These are phyloP conservation scores for Aspergillus melleus DNA, from an alignment of 2,329 filamentous ascomycete species.

Conservation along the genomic window DNA sequence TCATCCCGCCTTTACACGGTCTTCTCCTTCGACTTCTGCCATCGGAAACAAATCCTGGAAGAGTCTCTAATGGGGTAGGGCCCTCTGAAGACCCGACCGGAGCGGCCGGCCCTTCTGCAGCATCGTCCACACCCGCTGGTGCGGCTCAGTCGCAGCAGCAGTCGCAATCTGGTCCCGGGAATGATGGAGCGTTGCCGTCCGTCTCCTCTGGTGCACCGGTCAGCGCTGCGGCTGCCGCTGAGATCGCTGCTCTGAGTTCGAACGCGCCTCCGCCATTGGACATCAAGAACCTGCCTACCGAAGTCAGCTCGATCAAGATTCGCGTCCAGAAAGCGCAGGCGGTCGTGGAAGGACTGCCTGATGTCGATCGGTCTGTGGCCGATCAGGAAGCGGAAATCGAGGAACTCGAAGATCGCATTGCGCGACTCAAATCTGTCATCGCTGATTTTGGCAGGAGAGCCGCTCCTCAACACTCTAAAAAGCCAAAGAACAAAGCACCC, in stretches of 20 bases:
- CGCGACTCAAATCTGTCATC: constrained; percentile 40
- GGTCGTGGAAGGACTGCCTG: constrained; percentile 44
- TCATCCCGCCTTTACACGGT: constrained; percentile 76
- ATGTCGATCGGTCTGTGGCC: constrained; percentile 43
- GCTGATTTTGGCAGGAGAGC: constrained; percentile 42
- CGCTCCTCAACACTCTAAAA: constrained; percentile 2
- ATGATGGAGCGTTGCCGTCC: constrained; percentile 28
- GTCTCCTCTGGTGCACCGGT: constrained; percentile 32
- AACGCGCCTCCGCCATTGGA: constrained; percentile 51
- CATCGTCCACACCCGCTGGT: constrained; percentile 11
- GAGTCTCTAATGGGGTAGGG: constrained; percentile 33
- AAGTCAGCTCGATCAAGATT: constrained; percentile 76
- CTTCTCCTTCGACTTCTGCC: constrained; percentile 73
- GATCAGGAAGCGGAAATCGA: constrained; percentile 48
- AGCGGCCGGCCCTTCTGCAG: constrained; percentile 22
- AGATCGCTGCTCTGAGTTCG: constrained; percentile 25
- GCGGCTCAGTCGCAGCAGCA: constrained; percentile 27
- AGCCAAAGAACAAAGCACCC: constrained; percentile 2
- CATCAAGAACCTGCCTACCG: constrained; percentile 75
- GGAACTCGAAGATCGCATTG: constrained; percentile 42
- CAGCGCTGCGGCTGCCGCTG: constrained; percentile 20
- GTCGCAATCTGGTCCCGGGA: constrained; percentile 24
- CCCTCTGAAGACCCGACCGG: constrained; percentile 24
- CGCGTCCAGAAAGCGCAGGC: constrained; percentile 76
- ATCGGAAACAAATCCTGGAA: constrained; percentile 41